Conservation (phyloP, 441 rosid species). For the Syzygium syzygioides region DNA sequence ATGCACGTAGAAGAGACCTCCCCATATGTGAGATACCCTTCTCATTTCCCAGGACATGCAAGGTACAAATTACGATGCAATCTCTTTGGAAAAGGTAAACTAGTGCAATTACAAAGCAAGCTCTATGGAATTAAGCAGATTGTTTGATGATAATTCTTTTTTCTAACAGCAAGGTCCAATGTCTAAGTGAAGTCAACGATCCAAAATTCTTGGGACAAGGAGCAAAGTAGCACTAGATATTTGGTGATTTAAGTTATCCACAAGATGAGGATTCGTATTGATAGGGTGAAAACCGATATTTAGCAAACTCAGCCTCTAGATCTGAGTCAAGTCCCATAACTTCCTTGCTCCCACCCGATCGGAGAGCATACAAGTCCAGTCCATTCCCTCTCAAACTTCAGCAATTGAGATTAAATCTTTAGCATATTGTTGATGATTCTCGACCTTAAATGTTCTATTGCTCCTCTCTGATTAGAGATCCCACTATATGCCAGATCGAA, state of each 20-base stretch:
- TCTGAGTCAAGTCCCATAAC: not conserved
- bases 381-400: not conserved
- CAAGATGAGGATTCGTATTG: not conserved
- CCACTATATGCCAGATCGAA: not conserved
- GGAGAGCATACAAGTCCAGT: not conserved
- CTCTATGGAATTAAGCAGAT: not conserved
- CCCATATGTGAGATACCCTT: not conserved
- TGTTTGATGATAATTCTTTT: not conserved
- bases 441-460: not conserved
- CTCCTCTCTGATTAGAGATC: not conserved
- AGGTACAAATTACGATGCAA: not conserved
- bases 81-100: not conserved
- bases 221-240: not conserved
- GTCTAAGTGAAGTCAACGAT: not conserved
- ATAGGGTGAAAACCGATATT: not conserved
- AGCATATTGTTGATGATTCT: not conserved
- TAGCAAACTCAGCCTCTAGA: not conserved
- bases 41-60: not conserved
- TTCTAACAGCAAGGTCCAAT: not conserved
- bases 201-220: not conserved
- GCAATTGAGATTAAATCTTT: not conserved
- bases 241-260: not conserved
- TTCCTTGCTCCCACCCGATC: not conserved
- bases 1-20: not conserved
- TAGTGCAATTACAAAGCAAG: not conserved